Evolutionary conservation across 768 basidiomycete species (phyloP), one percentile per base, ranked within the genome.

Genomic region (Mycena vitilis): DNA sequence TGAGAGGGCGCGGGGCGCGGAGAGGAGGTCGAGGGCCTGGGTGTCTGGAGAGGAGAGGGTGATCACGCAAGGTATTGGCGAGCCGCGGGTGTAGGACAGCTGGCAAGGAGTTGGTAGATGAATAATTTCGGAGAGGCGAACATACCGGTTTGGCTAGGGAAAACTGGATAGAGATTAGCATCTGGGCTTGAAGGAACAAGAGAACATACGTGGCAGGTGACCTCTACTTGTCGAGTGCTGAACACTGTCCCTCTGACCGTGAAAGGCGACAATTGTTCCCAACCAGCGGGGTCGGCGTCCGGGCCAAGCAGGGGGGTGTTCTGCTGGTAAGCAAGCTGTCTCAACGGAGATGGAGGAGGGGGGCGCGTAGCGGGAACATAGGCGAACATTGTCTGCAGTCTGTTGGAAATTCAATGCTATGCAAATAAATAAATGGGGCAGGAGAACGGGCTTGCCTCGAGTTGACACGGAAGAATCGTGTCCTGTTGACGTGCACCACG

Each of bases 311-410:
- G 73, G 37, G 73, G 74, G 16, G 68, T 70, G 60, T 71, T 71
- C 30, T 78, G 73, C 15, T 67, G 69, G 69, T 83, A 82, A 5
- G 82, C 81, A 13, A 78, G 68, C 66, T 81, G 76, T 36, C n/a
- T n/a, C n/a, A n/a, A n/a, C 82, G 78, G 23, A 77, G 83, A 81
- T 5, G 77, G 66, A 12, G 80, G 71, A 13, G 74, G 66, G 8
- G 82, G 80, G 3, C 70, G 68, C 23, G 78, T 72, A 30, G 75
- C 76, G n/a, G 81, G 81, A 23, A 78, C 72, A 63, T 82, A 82
- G 10, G 75, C 66, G 38, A 83, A 70, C 57, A 69, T 72, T 7
- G 75, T 73, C 25, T 67, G 70, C 18, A 77, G 71, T 30, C 78
- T n/a, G n/a, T n/a, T n/a, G 36, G 20, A n/a, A 8, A 18, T 15